Conservation (phyloP, 2,329 filamentous ascomycete species). For the Escovopsis weberi region DNA sequence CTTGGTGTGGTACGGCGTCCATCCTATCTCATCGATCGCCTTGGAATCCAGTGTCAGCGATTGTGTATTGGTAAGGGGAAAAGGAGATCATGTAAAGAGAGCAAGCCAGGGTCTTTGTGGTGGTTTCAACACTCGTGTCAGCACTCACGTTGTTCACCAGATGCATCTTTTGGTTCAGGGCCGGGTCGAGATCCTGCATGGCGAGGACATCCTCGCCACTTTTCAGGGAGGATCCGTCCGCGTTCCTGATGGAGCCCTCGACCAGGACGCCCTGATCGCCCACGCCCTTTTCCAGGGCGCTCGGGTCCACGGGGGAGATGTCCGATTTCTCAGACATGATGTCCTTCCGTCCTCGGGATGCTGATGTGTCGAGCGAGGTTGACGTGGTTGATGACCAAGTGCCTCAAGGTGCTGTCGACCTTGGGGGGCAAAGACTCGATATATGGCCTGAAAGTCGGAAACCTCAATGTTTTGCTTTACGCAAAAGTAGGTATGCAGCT, state of each 20-base stretch:
- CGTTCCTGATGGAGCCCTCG: conserved; percentile 4
- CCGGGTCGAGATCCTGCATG: conserved; percentile 44
- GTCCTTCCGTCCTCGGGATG: background rate
- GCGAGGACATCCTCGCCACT: conserved; percentile 36
- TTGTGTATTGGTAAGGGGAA: background rate
- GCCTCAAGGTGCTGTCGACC: too few relatives aligned
- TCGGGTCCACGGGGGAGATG: conserved; percentile 3
- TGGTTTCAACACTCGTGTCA: too few relatives aligned
- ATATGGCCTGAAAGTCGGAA: too few relatives aligned
- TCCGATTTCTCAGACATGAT: background rate
- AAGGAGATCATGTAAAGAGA: too few relatives aligned
- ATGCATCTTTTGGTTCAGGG: conserved; percentile 52
- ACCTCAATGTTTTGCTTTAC: too few relatives aligned
- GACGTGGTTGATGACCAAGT: too few relatives aligned
- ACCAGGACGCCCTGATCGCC: conserved; percentile 1
- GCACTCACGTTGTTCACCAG: conserved; percentile 48
- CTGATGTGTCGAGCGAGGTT: too few relatives aligned
- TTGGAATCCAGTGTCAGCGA: conserved; percentile 6
- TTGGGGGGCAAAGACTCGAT: too few relatives aligned
- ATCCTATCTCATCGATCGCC: conserved; percentile 45
- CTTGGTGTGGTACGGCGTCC: conserved; percentile 44
- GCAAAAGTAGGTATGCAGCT: too few relatives aligned
- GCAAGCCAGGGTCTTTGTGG: too few relatives aligned
- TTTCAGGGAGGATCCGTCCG: conserved; percentile 10
- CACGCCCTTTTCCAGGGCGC: conserved; percentile 7